Evolutionary conservation across 768 basidiomycete genomes (phyloP).

Genomic region (Chiua virens): DNA sequence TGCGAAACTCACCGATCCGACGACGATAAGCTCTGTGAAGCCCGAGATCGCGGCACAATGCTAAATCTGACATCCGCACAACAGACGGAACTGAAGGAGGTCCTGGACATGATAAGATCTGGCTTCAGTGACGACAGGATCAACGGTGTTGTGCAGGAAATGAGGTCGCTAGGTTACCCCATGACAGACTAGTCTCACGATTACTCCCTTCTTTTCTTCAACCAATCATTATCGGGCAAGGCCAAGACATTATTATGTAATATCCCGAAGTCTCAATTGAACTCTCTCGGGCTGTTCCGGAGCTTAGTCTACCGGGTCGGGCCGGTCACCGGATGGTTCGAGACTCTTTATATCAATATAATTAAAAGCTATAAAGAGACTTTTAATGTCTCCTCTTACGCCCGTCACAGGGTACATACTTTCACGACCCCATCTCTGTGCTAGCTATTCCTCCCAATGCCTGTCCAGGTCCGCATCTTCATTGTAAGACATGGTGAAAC

Average conservation of each 20-base stretch:
- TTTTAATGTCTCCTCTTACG: too few species aligned
- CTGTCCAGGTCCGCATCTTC: constrained; percentile 49
- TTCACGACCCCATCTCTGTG: background rate
- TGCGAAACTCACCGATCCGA: background rate
- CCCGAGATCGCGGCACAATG: constrained; percentile 37
- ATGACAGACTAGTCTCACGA: background rate
- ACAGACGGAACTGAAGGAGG: constrained; percentile 39
- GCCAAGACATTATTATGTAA: too few species aligned
- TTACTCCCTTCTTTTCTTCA: too few species aligned
- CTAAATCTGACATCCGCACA: constrained; percentile 39
- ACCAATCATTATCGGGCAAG: too few species aligned
- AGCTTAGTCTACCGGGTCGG: too few species aligned
- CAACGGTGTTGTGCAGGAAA: constrained; percentile 48
- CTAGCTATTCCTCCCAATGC: constrained; percentile 10
- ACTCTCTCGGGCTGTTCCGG: too few species aligned
- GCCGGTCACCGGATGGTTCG: too few species aligned
- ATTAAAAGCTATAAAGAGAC: too few species aligned
- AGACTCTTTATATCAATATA: too few species aligned
- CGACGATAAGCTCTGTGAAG: constrained; percentile 46
- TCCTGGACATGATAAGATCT: constrained; percentile 39
- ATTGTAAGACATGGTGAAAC: constrained; percentile 82
- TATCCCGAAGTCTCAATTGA: too few species aligned
- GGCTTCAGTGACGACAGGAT: constrained; percentile 63
- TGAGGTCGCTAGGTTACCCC: constrained; percentile 41
- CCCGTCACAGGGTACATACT: background rate